Percentiles rank a stretch among this genome's conserved stretches.
phyloP scores from a whole-genome alignment of 805 yeast genomes.

The Wickerhamiella brachini region DNA sequence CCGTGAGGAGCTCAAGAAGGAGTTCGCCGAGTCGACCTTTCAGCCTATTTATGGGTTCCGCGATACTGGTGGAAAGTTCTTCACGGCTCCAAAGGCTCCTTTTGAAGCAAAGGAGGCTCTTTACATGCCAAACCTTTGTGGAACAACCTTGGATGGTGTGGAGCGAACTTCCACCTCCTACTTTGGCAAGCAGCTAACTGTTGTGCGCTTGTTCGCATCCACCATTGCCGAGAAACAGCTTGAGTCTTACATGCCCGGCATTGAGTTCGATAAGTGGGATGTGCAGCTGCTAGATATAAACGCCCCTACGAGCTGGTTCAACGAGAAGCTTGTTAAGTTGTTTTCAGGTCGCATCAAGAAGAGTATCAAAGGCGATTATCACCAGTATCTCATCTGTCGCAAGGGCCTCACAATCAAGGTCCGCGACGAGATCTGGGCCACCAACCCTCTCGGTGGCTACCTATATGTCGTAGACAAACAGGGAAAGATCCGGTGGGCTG shows the following conservation, averaged over 20 bases:
- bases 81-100: conserved; percentile 65
- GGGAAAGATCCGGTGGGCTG: conserved; percentile 79
- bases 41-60: conserved; percentile 49
- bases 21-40: conserved; percentile 55
- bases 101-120: conserved; percentile 59
- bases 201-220: conserved; percentile 53
- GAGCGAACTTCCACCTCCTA: conserved; percentile 26
- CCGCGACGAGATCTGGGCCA: conserved; percentile 47
- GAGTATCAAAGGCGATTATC: conserved; percentile 36
- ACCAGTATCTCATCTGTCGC: conserved; percentile 50
- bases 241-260: conserved; percentile 40
- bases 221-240: conserved; percentile 59
- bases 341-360: conserved; percentile 34
- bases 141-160: conserved; percentile 32
- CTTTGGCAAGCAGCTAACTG: conserved; percentile 39
- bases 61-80: conserved; percentile 74
- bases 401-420: conserved; percentile 41
- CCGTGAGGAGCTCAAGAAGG: conserved; percentile 41
- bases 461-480: conserved; percentile 62
- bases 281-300: conserved; percentile 66
- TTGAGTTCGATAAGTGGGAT: conserved; percentile 28
- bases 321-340: conserved; percentile 47
- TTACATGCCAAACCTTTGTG: conserved; percentile 71
- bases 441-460: conserved; percentile 73
- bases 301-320: conserved; percentile 58